Percentiles rank a stretch among this genome's conserved stretches.
These are phyloP conservation scores for Exophiala sp. DNA, from an alignment of 2,329 filamentous ascomycete genomes.

Conservation along the genomic window DNA sequence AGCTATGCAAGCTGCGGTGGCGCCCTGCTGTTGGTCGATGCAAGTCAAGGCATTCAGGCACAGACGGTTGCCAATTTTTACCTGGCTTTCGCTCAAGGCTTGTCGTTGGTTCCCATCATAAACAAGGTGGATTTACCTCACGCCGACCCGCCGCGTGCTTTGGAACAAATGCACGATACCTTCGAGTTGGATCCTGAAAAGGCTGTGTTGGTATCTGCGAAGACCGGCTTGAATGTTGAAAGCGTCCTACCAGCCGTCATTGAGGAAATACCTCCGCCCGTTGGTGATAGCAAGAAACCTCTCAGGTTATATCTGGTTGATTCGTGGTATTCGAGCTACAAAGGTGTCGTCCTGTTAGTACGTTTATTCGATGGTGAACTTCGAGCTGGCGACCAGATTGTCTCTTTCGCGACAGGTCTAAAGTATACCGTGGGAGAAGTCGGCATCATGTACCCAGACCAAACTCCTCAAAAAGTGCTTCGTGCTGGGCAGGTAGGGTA, in stretches of 20 bases:
- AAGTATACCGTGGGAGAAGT: slow-evolving; percentile 95
- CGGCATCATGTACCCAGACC: slow-evolving; percentile 89
- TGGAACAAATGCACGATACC: slow-evolving; percentile 78
- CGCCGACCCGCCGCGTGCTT: slow-evolving; percentile 78
- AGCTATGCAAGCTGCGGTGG: slow-evolving; percentile 96
- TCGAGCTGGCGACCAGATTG: slow-evolving; percentile 75
- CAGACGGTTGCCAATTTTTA: slow-evolving; percentile 99
- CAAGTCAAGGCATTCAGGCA: slow-evolving; percentile 92
- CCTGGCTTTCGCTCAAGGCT: slow-evolving; percentile 85
- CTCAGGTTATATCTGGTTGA: slow-evolving; percentile 86
- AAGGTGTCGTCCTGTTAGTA: slow-evolving; percentile 87
- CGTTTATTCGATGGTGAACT: slow-evolving; percentile 86
- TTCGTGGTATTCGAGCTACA: slow-evolving; percentile 97
- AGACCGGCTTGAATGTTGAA: slow-evolving; percentile 85
- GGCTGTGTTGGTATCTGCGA: slow-evolving; percentile 79
- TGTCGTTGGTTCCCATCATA: slow-evolving; percentile 83
- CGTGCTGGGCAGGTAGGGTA: slow-evolving; percentile 95
- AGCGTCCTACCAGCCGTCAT: slow-evolving; percentile 81
- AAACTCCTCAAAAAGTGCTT: slow-evolving; percentile 73
- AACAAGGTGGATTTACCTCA: slow-evolving; percentile 96
- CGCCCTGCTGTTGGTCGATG: slow-evolving; percentile 87
- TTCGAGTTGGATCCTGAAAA: slow-evolving; percentile 82
- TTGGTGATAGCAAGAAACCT: slow-evolving; percentile 68
- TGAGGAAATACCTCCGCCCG: slow-evolving; percentile 75
- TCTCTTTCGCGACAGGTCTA: slow-evolving; percentile 80